phyloP scores from a whole-genome alignment of 148 eudicot genomes.

The Chenopodium formosanum region DNA sequence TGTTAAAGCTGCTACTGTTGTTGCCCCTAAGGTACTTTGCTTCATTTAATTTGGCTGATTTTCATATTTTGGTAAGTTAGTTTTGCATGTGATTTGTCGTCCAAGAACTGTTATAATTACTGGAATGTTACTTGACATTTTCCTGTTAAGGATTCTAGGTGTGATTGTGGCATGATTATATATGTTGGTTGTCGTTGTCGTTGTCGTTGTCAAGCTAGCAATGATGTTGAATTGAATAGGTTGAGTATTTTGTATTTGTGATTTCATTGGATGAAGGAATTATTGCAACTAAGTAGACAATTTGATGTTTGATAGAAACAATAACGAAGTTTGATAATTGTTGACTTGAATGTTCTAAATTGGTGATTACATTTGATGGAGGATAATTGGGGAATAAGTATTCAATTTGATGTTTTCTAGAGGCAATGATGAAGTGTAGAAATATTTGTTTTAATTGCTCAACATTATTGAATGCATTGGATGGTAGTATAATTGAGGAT shows the following conservation, averaged over 20 bases:
- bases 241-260: background rate
- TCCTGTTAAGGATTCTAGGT: background rate
- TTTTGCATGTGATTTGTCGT: background rate
- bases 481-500: no score
- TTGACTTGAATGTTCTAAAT: background rate
- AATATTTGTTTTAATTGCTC: no score
- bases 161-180: background rate
- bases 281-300: background rate
- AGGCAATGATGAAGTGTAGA: no score
- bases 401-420: no score
- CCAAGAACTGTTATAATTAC: background rate
- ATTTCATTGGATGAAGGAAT: background rate
- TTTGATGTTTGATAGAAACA: background rate
- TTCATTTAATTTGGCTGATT: background rate
- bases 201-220: background rate
- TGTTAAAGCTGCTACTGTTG: constrained; percentile 84
- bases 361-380: no score
- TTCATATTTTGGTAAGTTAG: background rate
- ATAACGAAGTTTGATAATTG: background rate
- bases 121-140: background rate
- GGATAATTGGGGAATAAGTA: no score
- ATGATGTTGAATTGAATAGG: background rate
- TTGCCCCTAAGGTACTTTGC: constrained; percentile 73
- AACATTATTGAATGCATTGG: no score
- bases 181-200: background rate